phyloP scores from a whole-genome alignment of 1,284 basidiomycete genomes.

The Dichomitus squalens region DNA sequence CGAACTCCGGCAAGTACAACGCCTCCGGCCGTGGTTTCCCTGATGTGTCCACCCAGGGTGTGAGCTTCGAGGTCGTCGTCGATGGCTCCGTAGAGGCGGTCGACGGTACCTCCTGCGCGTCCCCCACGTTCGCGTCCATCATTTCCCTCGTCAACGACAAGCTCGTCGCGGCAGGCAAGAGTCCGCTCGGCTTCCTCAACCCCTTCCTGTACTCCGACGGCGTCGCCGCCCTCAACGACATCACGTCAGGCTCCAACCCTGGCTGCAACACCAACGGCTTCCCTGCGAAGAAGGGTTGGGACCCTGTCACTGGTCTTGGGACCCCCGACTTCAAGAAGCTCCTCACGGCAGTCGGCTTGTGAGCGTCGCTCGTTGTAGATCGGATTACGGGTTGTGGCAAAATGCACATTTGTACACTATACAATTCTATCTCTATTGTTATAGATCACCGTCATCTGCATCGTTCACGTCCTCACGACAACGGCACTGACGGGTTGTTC shows the following conservation, averaged over 20 bases:
- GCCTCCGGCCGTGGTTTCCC: slow-evolving; percentile 35
- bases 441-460: too few relatives aligned
- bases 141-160: slow-evolving; percentile 59
- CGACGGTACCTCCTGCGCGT: slow-evolving; percentile 49
- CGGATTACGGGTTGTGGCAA: background rate
- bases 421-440: too few relatives aligned
- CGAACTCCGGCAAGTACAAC: slow-evolving; percentile 34
- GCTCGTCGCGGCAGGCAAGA: slow-evolving; percentile 44
- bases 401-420: background rate
- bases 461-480: too few relatives aligned
- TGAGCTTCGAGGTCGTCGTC: slow-evolving; percentile 33
- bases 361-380: background rate
- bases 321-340: slow-evolving; percentile 34
- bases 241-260: slow-evolving; percentile 36
- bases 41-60: slow-evolving; percentile 34
- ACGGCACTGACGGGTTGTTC: too few relatives aligned
- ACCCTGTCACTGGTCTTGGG: slow-evolving; percentile 36
- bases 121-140: slow-evolving; percentile 55
- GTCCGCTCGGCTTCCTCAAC: slow-evolving; percentile 51
- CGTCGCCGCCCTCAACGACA: slow-evolving; percentile 43
- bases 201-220: slow-evolving; percentile 41
- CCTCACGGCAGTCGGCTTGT: slow-evolving; percentile 11
- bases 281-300: slow-evolving; percentile 40
- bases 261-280: slow-evolving; percentile 40
- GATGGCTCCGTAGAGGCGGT: slow-evolving; percentile 42